Evolutionary conservation across 1,139 yeast genomes (phyloP), one percentile per base, ranked within the genome.

Genomic region (Neolecta irregularis): DNA sequence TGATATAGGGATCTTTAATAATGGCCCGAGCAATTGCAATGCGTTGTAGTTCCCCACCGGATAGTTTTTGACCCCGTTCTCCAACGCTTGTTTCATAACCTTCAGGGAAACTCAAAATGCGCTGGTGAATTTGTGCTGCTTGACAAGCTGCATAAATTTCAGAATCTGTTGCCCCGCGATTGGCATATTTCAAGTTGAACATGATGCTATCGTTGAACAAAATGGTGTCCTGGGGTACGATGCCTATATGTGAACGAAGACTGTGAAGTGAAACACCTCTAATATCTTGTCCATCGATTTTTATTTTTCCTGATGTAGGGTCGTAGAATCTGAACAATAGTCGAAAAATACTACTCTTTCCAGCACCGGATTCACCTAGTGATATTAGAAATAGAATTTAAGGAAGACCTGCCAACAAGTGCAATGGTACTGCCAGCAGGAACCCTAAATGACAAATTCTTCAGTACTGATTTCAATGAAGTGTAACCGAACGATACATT

Each of bases 11-110:
- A 43, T 69, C 65, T 56, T 91, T 91, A 47, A 88, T 60, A 32
- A 88, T 57, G 13, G 88, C 70, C 46, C 99, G 64, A 1, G 95
- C 91, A 47, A 88, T 81, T 0, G 98, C 98, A 37, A 88, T 62
- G 44, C 99, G 64, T 56, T 88, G 99, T 53, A 91, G 85, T 55
- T 88, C 98, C 39, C 99, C 99, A 9, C 99, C 98, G 7, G 95
- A 81, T 33, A 88, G 83, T 98, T 88, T 88, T 67, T 88, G 67
- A 16, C 99, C 98, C 47, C 99, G 64, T 56, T 91, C 99, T 34
- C 99, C 99, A n/a, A 88, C 98, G 38, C 79, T 64, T 0, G 98
- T 88, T 24, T 75, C 62, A 30, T 68, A 62, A 1, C 95, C 95
- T 9, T 79, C 78, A 0, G 98, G 96, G 32, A 88, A 60, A 34